phyloP scores from a whole-genome alignment of 1,284 basidiomycete genomes.

The Flammula alnicola region DNA sequence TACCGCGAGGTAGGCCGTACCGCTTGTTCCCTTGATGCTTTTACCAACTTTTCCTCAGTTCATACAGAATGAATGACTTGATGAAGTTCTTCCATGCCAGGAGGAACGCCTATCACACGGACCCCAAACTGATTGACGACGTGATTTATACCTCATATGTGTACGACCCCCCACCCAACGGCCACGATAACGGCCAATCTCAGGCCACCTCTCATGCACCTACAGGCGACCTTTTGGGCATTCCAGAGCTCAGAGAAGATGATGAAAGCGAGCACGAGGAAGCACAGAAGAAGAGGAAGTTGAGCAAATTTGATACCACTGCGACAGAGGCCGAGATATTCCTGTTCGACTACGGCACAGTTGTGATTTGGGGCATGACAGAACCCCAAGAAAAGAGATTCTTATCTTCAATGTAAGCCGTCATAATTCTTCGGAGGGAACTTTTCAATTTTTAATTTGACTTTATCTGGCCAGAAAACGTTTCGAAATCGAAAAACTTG shows the following conservation, averaged over 20 bases:
- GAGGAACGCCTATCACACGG: conserved; percentile 81
- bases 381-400: conserved; percentile 90
- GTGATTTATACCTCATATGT: conserved; percentile 85
- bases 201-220: conserved; percentile 32
- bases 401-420: conserved; percentile 80
- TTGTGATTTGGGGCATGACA: conserved; percentile 98
- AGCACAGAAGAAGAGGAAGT: conserved; percentile 49
- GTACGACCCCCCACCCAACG: conserved; percentile 56
- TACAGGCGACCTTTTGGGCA: conserved; percentile 73
- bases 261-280: conserved; percentile 38
- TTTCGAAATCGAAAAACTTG: conserved; percentile 89
- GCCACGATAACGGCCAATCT: conserved; percentile 29
- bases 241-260: conserved; percentile 63
- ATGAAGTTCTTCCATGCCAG: conserved; percentile 89
- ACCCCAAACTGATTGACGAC: conserved; percentile 80
- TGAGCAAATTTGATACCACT: conserved; percentile 67
- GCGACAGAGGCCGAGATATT: conserved; percentile 87
- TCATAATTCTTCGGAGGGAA: conserved; percentile 10
- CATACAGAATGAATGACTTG: conserved; percentile 86
- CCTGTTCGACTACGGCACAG: conserved; percentile 91
- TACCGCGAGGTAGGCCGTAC: conserved; percentile 73
- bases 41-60: conserved; percentile 50
- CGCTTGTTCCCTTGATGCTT: neutral
- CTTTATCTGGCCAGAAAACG: conserved; percentile 65
- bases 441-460: conserved; percentile 17